Evolutionary conservation across 2,329 filamentous ascomycete species (phyloP).

Genomic region (Orbilia quercus): DNA sequence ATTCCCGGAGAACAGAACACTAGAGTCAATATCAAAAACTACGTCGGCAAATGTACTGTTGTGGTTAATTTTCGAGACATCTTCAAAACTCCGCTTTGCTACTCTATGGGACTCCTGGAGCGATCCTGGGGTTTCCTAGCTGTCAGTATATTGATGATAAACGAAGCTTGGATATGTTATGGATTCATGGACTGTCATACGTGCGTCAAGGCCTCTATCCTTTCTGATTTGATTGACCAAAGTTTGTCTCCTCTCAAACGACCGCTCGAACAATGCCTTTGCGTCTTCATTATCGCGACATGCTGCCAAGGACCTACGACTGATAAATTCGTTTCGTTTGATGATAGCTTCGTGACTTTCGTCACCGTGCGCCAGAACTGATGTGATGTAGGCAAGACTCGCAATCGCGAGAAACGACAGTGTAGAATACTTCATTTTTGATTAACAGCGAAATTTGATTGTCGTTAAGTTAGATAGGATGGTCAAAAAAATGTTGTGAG

Average conservation of each 20-base stretch:
- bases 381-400: slow-evolving; percentile 21
- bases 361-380: slow-evolving; percentile 45
- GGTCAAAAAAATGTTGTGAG: too few species aligned
- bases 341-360: slow-evolving; percentile 40
- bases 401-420: slow-evolving; percentile 27
- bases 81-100: slow-evolving; percentile 50
- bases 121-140: slow-evolving; percentile 5
- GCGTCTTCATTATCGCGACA: slow-evolving; percentile 45
- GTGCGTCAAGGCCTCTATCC: slow-evolving; percentile 32
- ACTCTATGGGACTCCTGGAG: slow-evolving; percentile 35
- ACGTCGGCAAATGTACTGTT: slow-evolving; percentile 60
- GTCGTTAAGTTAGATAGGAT: neutral
- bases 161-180: neutral
- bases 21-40: slow-evolving; percentile 55
- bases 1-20: slow-evolving; percentile 64
- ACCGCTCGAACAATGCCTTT: slow-evolving; percentile 42
- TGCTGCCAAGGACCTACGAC: slow-evolving; percentile 45
- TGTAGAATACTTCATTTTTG: slow-evolving; percentile 46
- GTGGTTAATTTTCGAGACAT: slow-evolving; percentile 60
- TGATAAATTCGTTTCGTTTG: slow-evolving; percentile 49
- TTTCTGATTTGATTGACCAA: slow-evolving; percentile 37
- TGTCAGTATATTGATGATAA: slow-evolving; percentile 1
- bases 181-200: slow-evolving; percentile 17
- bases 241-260: slow-evolving; percentile 37
- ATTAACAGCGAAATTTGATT: neutral